Evolutionary conservation across 2,329 filamentous ascomycete species (phyloP).

Genomic region (Clonostachys rhizophaga): DNA sequence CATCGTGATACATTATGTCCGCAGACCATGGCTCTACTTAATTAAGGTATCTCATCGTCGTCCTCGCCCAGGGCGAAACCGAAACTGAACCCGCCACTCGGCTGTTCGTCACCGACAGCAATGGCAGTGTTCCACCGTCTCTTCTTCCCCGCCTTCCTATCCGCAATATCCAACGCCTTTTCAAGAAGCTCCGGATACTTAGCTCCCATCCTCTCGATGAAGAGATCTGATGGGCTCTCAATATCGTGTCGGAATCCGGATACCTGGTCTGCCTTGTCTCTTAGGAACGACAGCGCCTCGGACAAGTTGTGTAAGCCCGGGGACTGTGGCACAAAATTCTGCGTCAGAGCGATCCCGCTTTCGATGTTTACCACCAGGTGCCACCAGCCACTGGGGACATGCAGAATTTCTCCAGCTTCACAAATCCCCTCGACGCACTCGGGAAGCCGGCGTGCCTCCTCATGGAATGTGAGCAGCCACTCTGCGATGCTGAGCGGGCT

Average conservation of each 20-base stretch:
- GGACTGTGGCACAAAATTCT: constrained; percentile 84
- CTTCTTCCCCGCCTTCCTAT: constrained; percentile 63
- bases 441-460: constrained; percentile 68
- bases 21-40: too few species aligned
- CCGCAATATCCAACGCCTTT: constrained; percentile 59
- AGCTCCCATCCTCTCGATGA: constrained; percentile 62
- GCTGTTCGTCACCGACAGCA: constrained; percentile 24
- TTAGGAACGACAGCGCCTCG: constrained; percentile 74
- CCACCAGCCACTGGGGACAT: constrained; percentile 96
- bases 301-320: constrained; percentile 51
- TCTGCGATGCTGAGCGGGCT: constrained; percentile 94
- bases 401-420: constrained; percentile 75
- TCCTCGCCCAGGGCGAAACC: constrained; percentile 45
- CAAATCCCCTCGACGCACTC: constrained; percentile 87
- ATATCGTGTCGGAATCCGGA: constrained; percentile 77
- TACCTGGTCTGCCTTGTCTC: constrained; percentile 78
- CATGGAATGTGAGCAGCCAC: constrained; percentile 88
- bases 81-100: constrained; percentile 44
- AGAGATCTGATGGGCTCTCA: constrained; percentile 68
- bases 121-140: constrained; percentile 84
- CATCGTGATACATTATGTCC: too few species aligned
- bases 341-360: constrained; percentile 80
- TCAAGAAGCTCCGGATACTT: constrained; percentile 63
- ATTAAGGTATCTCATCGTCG: constrained; percentile 21
- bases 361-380: constrained; percentile 91